Evolutionary conservation across 495 filamentous ascomycete species (phyloP).

Genomic region (Bacidia rubella): DNA sequence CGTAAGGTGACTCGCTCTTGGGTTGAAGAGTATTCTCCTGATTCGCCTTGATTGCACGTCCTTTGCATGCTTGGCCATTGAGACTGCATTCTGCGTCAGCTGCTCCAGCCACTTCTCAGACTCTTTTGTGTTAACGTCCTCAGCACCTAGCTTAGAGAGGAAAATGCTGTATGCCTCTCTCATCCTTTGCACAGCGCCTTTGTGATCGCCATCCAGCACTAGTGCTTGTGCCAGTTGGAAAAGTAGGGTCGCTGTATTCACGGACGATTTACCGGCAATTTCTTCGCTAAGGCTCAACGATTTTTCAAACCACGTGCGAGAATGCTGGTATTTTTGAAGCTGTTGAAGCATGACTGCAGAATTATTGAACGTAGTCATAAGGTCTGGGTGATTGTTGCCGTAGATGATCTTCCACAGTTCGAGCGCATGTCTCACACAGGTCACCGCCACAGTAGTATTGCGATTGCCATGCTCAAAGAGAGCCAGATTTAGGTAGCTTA

Average conservation of each 20-base stretch:
- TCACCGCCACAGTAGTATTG: conserved; percentile 70
- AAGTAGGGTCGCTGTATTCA: conserved; percentile 88
- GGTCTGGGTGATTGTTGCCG: conserved; percentile 85
- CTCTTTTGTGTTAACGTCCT: conserved; percentile 92
- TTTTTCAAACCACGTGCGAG: conserved; percentile 90
- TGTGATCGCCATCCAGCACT: conserved; percentile 83
- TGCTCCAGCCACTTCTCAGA: conserved; percentile 91
- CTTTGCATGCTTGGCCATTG: conserved; percentile 82
- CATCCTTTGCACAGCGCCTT: conserved; percentile 82
- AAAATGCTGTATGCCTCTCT: conserved; percentile 93
- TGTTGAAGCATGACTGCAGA: conserved; percentile 96
- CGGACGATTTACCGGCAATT: conserved; percentile 71
- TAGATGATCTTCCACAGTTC: conserved; percentile 96
- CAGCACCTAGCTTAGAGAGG: conserved; percentile 62
- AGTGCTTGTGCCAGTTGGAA: conserved; percentile 95
- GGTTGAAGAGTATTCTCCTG: conserved; percentile 44
- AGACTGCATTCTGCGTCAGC: conserved; percentile 86
- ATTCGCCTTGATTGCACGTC: conserved; percentile 60
- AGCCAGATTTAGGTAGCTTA: conserved; percentile 88
- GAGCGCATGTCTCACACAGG: conserved; percentile 82
- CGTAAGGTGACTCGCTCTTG: conserved; percentile 34
- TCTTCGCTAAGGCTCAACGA: conserved; percentile 76
- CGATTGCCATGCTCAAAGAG: conserved; percentile 88
- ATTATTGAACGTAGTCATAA: conserved; percentile 97
- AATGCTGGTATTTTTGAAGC: conserved; percentile 81